These are phyloP conservation scores for Blastobotrys terrestris DNA, from an alignment of 805 yeast genomes.

Conservation along the genomic window DNA sequence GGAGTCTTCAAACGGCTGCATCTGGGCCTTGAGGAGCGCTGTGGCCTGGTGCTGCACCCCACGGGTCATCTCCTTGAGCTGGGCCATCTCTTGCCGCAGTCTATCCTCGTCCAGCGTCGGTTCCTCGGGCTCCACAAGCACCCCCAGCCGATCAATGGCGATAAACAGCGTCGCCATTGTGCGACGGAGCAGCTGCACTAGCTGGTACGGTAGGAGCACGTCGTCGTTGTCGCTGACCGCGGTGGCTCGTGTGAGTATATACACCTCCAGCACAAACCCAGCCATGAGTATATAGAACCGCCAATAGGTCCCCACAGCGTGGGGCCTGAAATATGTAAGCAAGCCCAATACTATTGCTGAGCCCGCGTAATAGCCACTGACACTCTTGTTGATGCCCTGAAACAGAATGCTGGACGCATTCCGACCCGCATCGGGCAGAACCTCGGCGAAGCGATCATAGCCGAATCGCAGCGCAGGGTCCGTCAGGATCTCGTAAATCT, in stretches of 20 bases:
- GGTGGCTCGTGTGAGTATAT: constrained; percentile 20
- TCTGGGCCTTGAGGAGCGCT: constrained; percentile 7
- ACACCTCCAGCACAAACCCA: constrained; percentile 19
- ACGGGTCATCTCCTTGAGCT: background rate
- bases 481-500: constrained; percentile 69
- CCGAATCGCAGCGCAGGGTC: constrained; percentile 71
- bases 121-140: background rate
- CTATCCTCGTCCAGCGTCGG: background rate
- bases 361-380: constrained; percentile 14
- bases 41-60: constrained; percentile 3
- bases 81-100: constrained; percentile 2
- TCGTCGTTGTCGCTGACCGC: too few relatives aligned
- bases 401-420: constrained; percentile 5
- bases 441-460: constrained; percentile 72
- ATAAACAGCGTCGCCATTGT: constrained; percentile 15
- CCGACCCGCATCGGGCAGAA: background rate
- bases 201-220: constrained; percentile 17
- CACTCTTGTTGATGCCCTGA: constrained; percentile 9
- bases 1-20: too few relatives aligned
- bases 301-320: constrained; percentile 21
- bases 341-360: constrained; percentile 12
- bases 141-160: constrained; percentile 21
- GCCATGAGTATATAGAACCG: constrained; percentile 18
- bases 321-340: constrained; percentile 17
- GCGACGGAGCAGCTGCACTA: constrained; percentile 17